Evolutionary conservation across 2,329 filamentous ascomycete species (phyloP), one percentile per base, ranked within the genome.

Genomic region (Zalaria sp.): DNA sequence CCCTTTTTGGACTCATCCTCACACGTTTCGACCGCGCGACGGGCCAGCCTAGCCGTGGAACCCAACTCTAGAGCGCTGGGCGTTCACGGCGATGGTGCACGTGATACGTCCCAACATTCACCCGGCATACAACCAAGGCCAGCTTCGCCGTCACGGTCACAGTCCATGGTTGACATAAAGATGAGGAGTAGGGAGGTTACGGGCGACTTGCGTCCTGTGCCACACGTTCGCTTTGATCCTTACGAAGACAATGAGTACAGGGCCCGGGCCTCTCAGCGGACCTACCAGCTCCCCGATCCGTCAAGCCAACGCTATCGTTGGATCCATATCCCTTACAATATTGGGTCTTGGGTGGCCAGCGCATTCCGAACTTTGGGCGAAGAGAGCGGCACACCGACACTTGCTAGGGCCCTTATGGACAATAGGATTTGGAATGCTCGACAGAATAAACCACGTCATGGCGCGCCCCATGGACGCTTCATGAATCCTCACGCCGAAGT

Each of bases 391-490:
- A 32, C 7, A n/a, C 29, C n/a, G 29, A n/a, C n/a, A 32, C 7
- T 32, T 32, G 7, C 29, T n/a, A 32, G 29, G n/a, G n/a, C 29
- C n/a, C 29, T 32, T 32, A 7, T 32, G 7, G 34, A 40, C 25
- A 35, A 32, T 18, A 35, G 41, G 10, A 41, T 35, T 26, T 63
- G 60, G 61, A 58, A 52, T 41, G 49, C 51, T 4, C 57, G 60
- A 11, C 53, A 63, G 11, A 57, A 57, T 27, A 51, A 51, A 42
- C 57, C 59, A 35, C 56, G 60, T 7, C 61, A 64, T 49, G 47
- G 57, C n/a, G 57, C 60, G 35, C 59, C 60, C 5, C 60, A 63
- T 49, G 60, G 59, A 11, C 57, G 60, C 8, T 63, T 57, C 43
- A 59, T 64, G 7, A 51, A 53, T 7, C 57, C 61, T 3, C 49